A percentile compares a stretch with the other conserved stretches of the same genome.
Evolutionary conservation across 163 green algal genomes (phyloP).

Genomic region (Scenedesmus sp.): DNA sequence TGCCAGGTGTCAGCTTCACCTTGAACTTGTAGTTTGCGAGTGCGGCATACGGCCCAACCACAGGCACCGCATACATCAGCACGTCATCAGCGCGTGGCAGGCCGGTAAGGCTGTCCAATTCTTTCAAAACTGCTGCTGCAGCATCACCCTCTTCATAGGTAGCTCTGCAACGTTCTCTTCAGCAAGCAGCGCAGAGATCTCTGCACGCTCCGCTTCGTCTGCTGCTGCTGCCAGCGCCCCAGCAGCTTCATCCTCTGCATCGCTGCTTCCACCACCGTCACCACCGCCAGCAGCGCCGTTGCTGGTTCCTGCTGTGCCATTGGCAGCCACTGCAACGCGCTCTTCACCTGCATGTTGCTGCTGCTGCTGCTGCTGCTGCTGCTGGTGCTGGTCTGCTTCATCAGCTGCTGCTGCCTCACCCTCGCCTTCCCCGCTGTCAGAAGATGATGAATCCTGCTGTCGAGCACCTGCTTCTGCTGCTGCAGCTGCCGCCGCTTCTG

Average conservation of each 20-base stretch:
- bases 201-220: conserved; percentile 64
- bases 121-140: conserved; percentile 22
- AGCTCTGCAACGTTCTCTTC: conserved; percentile 74
- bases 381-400: not conserved
- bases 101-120: conserved; percentile 90
- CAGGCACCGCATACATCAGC: conserved; percentile 90
- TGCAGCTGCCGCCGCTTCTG: conserved; percentile 12
- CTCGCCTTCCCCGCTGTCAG: not conserved
- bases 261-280: conserved; percentile 1
- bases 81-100: conserved; percentile 81
- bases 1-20: conserved; percentile 90
- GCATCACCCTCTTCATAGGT: conserved; percentile 47
- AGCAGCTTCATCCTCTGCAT: conserved; percentile 26
- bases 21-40: conserved; percentile 88
- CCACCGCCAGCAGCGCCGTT: not conserved
- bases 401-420: not conserved
- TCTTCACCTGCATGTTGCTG: not conserved
- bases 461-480: conserved; percentile 34
- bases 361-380: not conserved
- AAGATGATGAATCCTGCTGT: not conserved
- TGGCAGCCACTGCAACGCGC: not conserved
- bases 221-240: conserved; percentile 47
- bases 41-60: conserved; percentile 90
- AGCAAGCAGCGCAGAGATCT: conserved; percentile 74
- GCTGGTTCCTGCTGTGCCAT: too few relatives aligned